Conservation (phyloP, 2,329 filamentous ascomycete genomes). For the Stagonosporopsis chrysanthemi region DNA sequence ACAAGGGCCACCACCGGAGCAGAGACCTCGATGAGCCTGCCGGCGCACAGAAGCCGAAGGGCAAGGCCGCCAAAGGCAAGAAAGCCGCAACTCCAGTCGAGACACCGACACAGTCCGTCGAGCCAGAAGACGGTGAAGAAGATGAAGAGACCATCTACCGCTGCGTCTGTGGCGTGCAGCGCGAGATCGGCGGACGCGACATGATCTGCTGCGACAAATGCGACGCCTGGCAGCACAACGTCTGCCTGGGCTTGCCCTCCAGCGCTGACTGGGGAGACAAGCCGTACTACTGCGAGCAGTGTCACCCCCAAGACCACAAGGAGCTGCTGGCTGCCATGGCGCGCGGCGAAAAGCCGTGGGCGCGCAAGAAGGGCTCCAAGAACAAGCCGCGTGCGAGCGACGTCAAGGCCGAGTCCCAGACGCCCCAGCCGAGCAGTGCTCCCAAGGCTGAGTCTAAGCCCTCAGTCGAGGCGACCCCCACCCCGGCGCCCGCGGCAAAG, state of each 20-base stretch:
- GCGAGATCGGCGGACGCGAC: constrained; percentile 80
- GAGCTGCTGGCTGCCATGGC: constrained; percentile 79
- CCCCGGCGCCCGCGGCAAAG: constrained; percentile 25
- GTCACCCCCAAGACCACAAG: constrained; percentile 82
- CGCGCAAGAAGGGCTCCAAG: constrained; percentile 64
- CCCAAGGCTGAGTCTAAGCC: constrained; percentile 23
- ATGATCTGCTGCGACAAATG: constrained; percentile 98
- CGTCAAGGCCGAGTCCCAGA: constrained; percentile 52
- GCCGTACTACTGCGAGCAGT: constrained; percentile 88
- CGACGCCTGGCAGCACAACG: constrained; percentile 95
- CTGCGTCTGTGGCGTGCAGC: constrained; percentile 87
- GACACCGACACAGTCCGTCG: constrained; percentile 52
- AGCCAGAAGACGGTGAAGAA: constrained; percentile 54
- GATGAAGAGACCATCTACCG: constrained; percentile 78
- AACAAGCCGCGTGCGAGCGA: constrained; percentile 73
- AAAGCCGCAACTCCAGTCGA: constrained; percentile 28
- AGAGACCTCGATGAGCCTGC: constrained; percentile 64
- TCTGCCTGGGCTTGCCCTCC: constrained; percentile 88
- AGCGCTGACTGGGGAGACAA: constrained; percentile 62
- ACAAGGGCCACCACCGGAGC: constrained; percentile 95
- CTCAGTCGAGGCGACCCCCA: constrained; percentile 20
- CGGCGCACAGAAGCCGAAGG: constrained; percentile 56
- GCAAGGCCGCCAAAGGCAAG: constrained; percentile 16
- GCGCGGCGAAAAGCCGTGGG: constrained; percentile 85
- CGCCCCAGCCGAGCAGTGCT: constrained; percentile 25